Evolutionary conservation across 2,329 filamentous ascomycete genomes (phyloP), one percentile per base, ranked within the genome.

Genomic region (Scleromitrula shiraiana): DNA sequence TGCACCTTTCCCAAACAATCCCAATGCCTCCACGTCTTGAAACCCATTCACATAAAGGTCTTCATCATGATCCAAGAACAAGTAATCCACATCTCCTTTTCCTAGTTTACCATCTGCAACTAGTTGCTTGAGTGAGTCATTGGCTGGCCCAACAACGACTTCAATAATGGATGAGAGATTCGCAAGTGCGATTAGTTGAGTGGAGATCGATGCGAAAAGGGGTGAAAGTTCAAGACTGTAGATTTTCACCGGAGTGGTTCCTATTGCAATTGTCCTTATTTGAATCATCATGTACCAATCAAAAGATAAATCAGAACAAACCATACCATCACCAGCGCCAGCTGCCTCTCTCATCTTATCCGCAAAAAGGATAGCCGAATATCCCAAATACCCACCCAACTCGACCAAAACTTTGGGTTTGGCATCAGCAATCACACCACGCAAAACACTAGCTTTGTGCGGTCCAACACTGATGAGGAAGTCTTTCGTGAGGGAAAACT

Each of bases 31-130:
- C 60, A 81, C 85, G 0, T 88, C 72, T 66, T 88, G 88, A 52
- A 90, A 66, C 59, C 91, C 86, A 0, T 76, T 72, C 1, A 75
- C 76, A 63, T 90, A 90, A 0, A 81, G 75, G 0, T 82, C 81
- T 65, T 90, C 88, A 65, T 82, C 81, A 64, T 91, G 86, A 59
- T 90, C 86, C 26, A 91, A 68, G 64, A 91, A 90, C 64, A 89
- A 70, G 32, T 90, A 67, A 57, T 88, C 84, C 51, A 89, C 77
- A 38, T 74, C 71, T 9, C 19, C n/a, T 20, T 70, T 65, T 1
- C n/a, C 33, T 20, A 89, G 62, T 4, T 62, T 59, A 0, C 78
- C 78, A 2, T 70, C 64, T 1, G 67, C 59, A 51, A 79, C 70
- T 8, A 90, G 70, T 5, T 76, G 73, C 35, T 72, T 70, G 36